phyloP scores from a whole-genome alignment of 208 protist species.

The Phytomonas sp. region DNA sequence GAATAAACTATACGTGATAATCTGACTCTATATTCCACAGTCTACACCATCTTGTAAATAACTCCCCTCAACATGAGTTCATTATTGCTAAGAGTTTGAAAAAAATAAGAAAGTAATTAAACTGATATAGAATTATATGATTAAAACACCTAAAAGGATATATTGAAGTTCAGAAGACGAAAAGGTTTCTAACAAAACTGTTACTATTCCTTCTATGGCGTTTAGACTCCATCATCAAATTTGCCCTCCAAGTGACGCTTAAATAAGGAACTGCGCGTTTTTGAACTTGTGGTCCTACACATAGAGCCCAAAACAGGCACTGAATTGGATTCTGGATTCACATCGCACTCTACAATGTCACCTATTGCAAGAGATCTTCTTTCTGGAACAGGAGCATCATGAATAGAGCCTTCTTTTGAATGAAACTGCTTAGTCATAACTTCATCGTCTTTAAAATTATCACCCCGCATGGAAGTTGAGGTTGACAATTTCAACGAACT shows the following conservation, averaged over 20 bases:
- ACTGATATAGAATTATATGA: neutral
- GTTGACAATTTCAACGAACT: neutral
- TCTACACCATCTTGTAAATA: neutral
- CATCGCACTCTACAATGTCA: neutral
- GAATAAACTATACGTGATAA: neutral
- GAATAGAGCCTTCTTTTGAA: neutral
- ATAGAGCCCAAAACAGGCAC: neutral
- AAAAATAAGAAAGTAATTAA: neutral
- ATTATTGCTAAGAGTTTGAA: neutral
- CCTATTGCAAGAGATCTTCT: neutral
- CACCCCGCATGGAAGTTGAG: neutral
- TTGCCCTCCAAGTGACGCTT: slow-evolving; percentile 3
- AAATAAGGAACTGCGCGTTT: neutral
- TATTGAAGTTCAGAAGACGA: neutral
- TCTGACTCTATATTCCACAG: neutral
- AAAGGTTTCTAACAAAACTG: slow-evolving; percentile 1
- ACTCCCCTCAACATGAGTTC: neutral
- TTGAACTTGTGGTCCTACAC: neutral
- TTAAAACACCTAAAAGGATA: neutral
- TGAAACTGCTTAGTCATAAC: neutral
- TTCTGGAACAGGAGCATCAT: neutral
- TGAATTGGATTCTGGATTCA: neutral
- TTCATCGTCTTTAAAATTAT: neutral
- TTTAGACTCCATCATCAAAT: slow-evolving; percentile 1
- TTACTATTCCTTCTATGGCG: neutral